A percentile compares a stretch with the other conserved stretches of the same genome.
phyloP scores from a whole-genome alignment of 108 stramenopile genomes.

The Nannochloropsis gaditana region DNA sequence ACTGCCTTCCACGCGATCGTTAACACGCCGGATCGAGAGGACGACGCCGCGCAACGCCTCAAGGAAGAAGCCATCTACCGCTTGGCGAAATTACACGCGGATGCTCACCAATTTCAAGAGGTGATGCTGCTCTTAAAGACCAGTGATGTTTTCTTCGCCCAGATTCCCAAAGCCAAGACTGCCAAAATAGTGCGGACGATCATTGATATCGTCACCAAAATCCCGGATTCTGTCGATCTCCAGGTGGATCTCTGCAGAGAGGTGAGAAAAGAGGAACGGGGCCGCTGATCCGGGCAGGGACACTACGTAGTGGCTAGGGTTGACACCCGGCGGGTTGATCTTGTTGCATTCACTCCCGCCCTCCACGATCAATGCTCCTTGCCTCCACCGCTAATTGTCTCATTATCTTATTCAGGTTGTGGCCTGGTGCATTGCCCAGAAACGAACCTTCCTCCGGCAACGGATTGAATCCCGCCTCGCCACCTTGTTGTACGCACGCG shows the following conservation, averaged over 20 bases:
- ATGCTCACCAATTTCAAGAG: slow-evolving; percentile 58
- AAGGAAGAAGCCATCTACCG: slow-evolving; percentile 85
- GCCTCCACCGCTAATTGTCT: neutral
- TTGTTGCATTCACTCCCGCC: neutral
- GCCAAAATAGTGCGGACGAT: slow-evolving; percentile 86
- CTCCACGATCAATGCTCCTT: neutral
- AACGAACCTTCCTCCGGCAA: slow-evolving; percentile 91
- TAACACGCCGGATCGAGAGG: slow-evolving; percentile 17
- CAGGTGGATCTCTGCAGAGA: slow-evolving; percentile 70
- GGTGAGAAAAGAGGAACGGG: slow-evolving; percentile 56
- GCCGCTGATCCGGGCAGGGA: neutral
- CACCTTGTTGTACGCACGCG: slow-evolving; percentile 69
- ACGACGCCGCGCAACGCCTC: slow-evolving; percentile 37
- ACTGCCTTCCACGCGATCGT: neutral
- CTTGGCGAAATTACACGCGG: slow-evolving; percentile 75
- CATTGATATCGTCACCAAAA: slow-evolving; percentile 81
- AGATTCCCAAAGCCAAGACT: slow-evolving; percentile 90
- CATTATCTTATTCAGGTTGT: slow-evolving; percentile 21
- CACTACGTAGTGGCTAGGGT: neutral
- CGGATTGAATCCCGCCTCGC: slow-evolving; percentile 92
- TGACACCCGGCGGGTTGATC: neutral
- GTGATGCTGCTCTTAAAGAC: slow-evolving; percentile 75
- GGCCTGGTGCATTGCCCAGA: slow-evolving; percentile 81
- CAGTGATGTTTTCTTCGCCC: slow-evolving; percentile 68
- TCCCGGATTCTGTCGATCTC: slow-evolving; percentile 75